phyloP scores from a whole-genome alignment of 2,329 filamentous ascomycete species.

The Epicoccum sorghinum region DNA sequence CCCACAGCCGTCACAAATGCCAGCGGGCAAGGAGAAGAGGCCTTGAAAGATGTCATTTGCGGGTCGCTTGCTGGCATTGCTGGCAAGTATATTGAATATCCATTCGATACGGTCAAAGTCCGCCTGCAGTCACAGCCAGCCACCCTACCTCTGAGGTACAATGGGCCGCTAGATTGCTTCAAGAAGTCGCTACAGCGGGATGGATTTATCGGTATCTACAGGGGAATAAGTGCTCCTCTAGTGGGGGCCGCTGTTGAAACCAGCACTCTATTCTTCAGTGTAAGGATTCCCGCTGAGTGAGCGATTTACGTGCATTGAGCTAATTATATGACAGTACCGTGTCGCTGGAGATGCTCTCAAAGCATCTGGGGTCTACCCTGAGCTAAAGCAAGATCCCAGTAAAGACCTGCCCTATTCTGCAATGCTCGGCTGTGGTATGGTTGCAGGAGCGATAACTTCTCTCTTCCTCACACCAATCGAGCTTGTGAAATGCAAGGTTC shows the following conservation, averaged over 20 bases:
- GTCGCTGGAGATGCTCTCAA: slow-evolving; percentile 65
- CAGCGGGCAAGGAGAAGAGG: slow-evolving; percentile 63
- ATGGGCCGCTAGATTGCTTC: slow-evolving; percentile 91
- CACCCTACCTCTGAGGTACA: slow-evolving; percentile 79
- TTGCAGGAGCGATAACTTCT: slow-evolving; percentile 87
- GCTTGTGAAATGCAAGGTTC: slow-evolving; percentile 97
- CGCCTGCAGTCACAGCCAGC: slow-evolving; percentile 95
- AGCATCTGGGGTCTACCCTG: slow-evolving; percentile 62
- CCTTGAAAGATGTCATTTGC: slow-evolving; percentile 84
- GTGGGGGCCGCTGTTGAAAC: slow-evolving; percentile 91
- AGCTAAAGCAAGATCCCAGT: slow-evolving; percentile 44
- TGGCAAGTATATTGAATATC: slow-evolving; percentile 97
- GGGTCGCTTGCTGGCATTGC: slow-evolving; percentile 90
- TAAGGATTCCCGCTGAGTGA: slow-evolving; percentile 28
- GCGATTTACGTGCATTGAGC: slow-evolving; percentile 4
- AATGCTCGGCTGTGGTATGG: slow-evolving; percentile 80
- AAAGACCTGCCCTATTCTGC: slow-evolving; percentile 74
- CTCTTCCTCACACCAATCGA: slow-evolving; percentile 93
- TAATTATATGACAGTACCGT: slow-evolving; percentile 50
- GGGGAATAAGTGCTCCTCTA: slow-evolving; percentile 89
- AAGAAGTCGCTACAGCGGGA: slow-evolving; percentile 80
- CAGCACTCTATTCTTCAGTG: slow-evolving; percentile 89
- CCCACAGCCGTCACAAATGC: slow-evolving; percentile 19
- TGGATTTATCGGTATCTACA: slow-evolving; percentile 82
- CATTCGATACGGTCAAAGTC: slow-evolving; percentile 98